phyloP scores from a whole-genome alignment of 2,329 filamentous ascomycete genomes.

The Coniochaeta hoffmannii region DNA sequence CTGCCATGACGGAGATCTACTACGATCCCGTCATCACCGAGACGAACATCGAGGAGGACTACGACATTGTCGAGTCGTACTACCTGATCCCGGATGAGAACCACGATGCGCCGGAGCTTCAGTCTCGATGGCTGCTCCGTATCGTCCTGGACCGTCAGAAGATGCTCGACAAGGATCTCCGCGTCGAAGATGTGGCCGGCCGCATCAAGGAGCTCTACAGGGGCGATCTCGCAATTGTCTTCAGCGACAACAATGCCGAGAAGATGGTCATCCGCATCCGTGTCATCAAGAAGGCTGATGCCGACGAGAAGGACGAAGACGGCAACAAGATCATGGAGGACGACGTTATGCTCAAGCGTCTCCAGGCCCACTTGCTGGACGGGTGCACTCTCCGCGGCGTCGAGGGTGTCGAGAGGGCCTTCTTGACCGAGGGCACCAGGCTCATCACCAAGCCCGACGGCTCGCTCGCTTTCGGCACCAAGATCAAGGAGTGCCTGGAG shows the following conservation, averaged over 20 bases:
- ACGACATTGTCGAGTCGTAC: conserved; percentile 94
- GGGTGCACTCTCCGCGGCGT: conserved; percentile 89
- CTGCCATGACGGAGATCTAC: conserved; percentile 89
- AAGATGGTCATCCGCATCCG: conserved; percentile 91
- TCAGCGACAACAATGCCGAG: conserved; percentile 96
- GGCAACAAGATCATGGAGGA: conserved; percentile 60
- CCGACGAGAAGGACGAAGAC: conserved; percentile 56
- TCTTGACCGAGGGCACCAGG: conserved; percentile 75
- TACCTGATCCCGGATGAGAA: conserved; percentile 85
- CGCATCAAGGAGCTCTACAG: conserved; percentile 86
- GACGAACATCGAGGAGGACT: conserved; percentile 80
- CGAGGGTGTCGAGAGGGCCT: conserved; percentile 77
- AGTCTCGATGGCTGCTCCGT: conserved; percentile 93
- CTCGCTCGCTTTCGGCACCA: conserved; percentile 65
- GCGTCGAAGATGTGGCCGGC: conserved; percentile 81
- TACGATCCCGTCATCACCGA: conserved; percentile 86
- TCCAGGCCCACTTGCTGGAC: conserved; percentile 87
- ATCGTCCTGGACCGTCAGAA: conserved; percentile 90
- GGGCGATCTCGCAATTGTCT: conserved; percentile 82
- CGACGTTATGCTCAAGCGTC: conserved; percentile 85
- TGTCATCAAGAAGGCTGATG: conserved; percentile 59
- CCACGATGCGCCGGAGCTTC: conserved; percentile 54
- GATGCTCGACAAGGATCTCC: conserved; percentile 88
- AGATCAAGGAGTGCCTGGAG: conserved; percentile 70
- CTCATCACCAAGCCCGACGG: conserved; percentile 64